Evolutionary conservation across 73 alveolate species (phyloP).

Genomic region (Paramecium biaurelia): DNA sequence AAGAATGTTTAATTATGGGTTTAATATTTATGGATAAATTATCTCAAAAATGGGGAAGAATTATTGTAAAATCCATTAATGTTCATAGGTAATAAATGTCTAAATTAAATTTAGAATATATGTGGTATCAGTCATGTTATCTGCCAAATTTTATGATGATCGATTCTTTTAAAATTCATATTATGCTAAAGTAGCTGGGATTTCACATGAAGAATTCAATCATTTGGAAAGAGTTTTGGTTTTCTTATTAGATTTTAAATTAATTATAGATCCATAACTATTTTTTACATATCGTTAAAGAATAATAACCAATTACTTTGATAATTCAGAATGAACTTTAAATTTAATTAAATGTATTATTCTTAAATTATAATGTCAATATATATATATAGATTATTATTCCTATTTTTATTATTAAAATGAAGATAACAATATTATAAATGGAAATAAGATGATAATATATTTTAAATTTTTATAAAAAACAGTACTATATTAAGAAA

Average conservation of each 20-base stretch:
- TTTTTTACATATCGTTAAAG: constrained; percentile 20
- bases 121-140: constrained; percentile 64
- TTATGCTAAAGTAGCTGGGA: constrained; percentile 83
- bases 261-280: constrained; percentile 52
- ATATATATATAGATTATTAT: no score
- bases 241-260: constrained; percentile 64
- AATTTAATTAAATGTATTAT: neutral
- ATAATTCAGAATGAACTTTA: neutral
- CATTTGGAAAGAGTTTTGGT: constrained; percentile 73
- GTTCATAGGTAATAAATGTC: constrained; percentile 67
- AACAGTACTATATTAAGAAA: neutral
- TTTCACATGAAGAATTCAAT: constrained; percentile 67
- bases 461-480: no score
- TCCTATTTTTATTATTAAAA: no score
- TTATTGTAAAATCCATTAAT: constrained; percentile 25
- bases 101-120: neutral
- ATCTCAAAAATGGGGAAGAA: constrained; percentile 54
- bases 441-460: neutral
- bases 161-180: constrained; percentile 62
- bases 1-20: constrained; percentile 65
- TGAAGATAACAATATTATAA: no score
- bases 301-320: neutral
- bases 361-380: neutral
- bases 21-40: constrained; percentile 70
- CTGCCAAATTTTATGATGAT: constrained; percentile 80